Conservation (phyloP, 768 basidiomycete species). For the Clavulina sp. region DNA sequence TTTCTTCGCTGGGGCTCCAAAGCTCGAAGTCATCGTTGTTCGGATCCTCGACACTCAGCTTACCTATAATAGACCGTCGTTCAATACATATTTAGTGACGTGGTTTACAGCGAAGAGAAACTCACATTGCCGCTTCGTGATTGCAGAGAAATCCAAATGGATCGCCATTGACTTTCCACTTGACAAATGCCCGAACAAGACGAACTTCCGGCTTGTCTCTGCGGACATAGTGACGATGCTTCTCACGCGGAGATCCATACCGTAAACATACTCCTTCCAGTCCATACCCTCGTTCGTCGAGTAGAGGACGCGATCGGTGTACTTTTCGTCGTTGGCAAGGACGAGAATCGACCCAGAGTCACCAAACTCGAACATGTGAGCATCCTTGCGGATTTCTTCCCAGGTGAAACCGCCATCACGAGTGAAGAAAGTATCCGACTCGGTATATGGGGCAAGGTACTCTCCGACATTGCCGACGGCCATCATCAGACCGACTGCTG, state of each 20-base stretch:
- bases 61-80: slow-evolving; percentile 30
- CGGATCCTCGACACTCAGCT: slow-evolving; percentile 49
- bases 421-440: slow-evolving; percentile 89
- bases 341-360: slow-evolving; percentile 90
- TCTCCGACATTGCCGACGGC: slow-evolving; percentile 95
- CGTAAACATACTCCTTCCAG: slow-evolving; percentile 82
- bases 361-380: slow-evolving; percentile 94
- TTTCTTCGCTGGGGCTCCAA: slow-evolving; percentile 86
- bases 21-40: slow-evolving; percentile 85
- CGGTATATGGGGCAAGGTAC: slow-evolving; percentile 54
- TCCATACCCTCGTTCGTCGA: slow-evolving; percentile 74
- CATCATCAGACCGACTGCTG: slow-evolving; percentile 83
- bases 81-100: slow-evolving; percentile 3
- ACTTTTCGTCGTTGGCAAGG: slow-evolving; percentile 88
- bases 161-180: slow-evolving; percentile 40
- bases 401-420: slow-evolving; percentile 95
- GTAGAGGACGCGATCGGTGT: slow-evolving; percentile 77
- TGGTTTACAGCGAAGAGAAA: background rate
- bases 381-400: slow-evolving; percentile 97
- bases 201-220: slow-evolving; percentile 83
- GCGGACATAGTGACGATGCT: slow-evolving; percentile 73
- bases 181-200: slow-evolving; percentile 51
- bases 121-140: slow-evolving; percentile 65
- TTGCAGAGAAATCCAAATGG: slow-evolving; percentile 73
- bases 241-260: slow-evolving; percentile 41